Evolutionary conservation across 208 protist species (phyloP).

Genomic region (Strigomonas galati): DNA sequence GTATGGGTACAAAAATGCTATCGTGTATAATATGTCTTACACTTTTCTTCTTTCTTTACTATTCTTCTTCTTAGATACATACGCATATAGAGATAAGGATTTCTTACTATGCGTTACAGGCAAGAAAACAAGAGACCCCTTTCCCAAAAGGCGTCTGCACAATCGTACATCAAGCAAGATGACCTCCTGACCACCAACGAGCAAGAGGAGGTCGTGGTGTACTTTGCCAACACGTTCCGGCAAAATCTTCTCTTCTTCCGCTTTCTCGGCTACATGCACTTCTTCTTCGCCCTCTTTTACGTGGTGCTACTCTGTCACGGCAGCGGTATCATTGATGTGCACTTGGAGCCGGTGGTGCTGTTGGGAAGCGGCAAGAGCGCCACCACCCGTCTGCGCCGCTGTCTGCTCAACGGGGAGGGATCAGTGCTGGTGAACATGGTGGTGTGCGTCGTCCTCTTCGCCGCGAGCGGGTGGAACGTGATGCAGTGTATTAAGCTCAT

Average conservation of each 20-base stretch:
- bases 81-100: no score
- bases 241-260: conserved; percentile 33
- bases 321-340: conserved; percentile 38
- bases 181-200: conserved; percentile 61
- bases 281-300: conserved; percentile 53
- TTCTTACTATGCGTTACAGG: no score
- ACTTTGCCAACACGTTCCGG: conserved; percentile 44
- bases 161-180: conserved; percentile 23
- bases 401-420: no score
- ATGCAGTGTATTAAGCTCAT: background rate
- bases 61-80: no score
- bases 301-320: conserved; percentile 35
- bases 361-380: background rate
- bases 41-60: no score
- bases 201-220: conserved; percentile 64
- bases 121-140: no score
- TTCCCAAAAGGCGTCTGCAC: no score
- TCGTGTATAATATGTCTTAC: no score
- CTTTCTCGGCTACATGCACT: conserved; percentile 51
- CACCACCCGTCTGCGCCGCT: no score
- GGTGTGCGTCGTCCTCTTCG: background rate
- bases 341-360: background rate
- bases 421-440: background rate
- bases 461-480: background rate
- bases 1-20: no score